Evolutionary conservation across 192 early-diverging fungal species (phyloP).

Genomic region (Linnemannia exigua): DNA sequence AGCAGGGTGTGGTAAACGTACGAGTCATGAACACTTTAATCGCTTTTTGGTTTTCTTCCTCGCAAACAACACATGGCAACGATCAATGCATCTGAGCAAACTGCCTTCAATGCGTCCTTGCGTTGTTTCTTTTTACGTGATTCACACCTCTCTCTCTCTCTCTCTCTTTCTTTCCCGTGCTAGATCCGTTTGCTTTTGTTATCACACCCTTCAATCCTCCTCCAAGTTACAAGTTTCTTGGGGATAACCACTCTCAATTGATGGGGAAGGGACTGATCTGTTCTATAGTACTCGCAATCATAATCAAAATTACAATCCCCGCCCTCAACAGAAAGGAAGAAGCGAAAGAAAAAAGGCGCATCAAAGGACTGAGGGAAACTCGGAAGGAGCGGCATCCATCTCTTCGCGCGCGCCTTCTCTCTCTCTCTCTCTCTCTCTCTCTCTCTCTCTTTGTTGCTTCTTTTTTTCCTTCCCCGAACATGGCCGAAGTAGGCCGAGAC

Average conservation of each 20-base stretch:
- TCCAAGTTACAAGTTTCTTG: background rate
- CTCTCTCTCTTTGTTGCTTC: background rate
- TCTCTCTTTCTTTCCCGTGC: background rate
- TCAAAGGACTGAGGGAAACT: background rate
- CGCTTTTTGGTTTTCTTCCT: background rate
- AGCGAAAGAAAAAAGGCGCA: background rate
- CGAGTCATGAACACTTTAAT: background rate
- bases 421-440: background rate
- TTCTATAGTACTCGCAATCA: too few species aligned
- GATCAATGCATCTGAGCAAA: background rate
- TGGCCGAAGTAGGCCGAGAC: slow-evolving; percentile 4
- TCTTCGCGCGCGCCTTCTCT: too few species aligned
- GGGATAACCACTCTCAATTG: background rate
- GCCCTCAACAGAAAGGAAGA: background rate
- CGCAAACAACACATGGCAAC: background rate
- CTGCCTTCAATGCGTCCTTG: background rate
- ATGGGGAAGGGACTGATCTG: background rate
- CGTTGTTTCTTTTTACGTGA: background rate
- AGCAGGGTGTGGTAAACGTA: background rate
- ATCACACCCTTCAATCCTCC: background rate
- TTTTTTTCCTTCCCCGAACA: background rate
- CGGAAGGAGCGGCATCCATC: background rate
- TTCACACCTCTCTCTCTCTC: background rate
- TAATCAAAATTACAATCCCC: background rate
- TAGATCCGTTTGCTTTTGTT: background rate